Base-by-base conservation (phyloP, 116 monocot species). In the Trichopus zeylanicus region DNA sequence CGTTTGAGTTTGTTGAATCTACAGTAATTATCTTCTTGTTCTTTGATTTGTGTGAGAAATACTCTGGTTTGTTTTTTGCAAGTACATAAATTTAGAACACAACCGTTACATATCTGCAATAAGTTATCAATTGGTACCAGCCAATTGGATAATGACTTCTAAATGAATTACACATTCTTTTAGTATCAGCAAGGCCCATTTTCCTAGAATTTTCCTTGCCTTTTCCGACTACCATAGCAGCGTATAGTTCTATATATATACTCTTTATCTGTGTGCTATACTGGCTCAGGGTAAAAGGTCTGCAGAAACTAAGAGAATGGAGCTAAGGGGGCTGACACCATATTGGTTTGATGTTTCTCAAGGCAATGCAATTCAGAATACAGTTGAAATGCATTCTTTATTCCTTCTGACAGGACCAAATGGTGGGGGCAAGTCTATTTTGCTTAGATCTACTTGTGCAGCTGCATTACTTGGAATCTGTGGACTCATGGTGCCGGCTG, bases 371-470 rank as follows among this genome's bases (percentile, higher is more conserved):
- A 73, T 84, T 61, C 68, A 64, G 55, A 98, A 98, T 73, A 68
- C 66, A 57, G 67, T 98, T 15, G 65, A 53, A 55, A 84, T 98
- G 91, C 55, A 75, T 22, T 91, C 97, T 31, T 46, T 85, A 28
- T 87, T 88, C 60, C 79, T 98, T 63, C 75, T 98, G 22, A 98
- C 97, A 54, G 97, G 97, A 20, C 97, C 97, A 57, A 98, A 98
- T 76, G 97, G 97, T 54, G 97, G 97, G 64, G 97, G 97, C 47
- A 98, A 98, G 81, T 98, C 97, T 12, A 98, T 91, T 78, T 75
- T 98, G 59, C 80, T 98, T 63, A 68, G 97, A 26, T 81, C 97
- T 53, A 71, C 91, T 28, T 91, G 97, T 80, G 97, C 97, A 61
- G 88, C 97, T 65, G 71, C 91, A 55, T 75, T 98, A 52, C 91